Evolutionary conservation across 1,139 yeast genomes (phyloP).

Genomic region (Geotrichum macrosporum): DNA sequence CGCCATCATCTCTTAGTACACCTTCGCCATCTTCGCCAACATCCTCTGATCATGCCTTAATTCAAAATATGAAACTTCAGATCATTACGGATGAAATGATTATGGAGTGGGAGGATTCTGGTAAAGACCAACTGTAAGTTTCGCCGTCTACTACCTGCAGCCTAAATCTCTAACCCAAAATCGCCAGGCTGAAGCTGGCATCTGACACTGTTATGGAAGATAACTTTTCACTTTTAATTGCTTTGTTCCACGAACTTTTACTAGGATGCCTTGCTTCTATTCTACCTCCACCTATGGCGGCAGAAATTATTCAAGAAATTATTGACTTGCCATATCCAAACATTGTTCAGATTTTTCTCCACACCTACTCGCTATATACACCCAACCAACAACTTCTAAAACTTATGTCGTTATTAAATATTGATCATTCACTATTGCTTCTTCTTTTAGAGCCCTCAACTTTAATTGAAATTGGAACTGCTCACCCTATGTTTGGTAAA

Average conservation of each 20-base stretch:
- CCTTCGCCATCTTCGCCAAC: conserved; percentile 1
- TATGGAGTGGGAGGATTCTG: conserved; percentile 25
- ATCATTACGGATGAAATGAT: conserved; percentile 23
- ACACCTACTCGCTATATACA: conserved; percentile 26
- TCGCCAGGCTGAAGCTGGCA: conserved; percentile 16
- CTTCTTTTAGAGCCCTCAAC: conserved; percentile 30
- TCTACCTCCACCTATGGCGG: conserved; percentile 21
- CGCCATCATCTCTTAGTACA: too few relatives aligned
- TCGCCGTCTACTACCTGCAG: neutral
- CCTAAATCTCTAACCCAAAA: neutral
- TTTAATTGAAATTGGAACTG: conserved; percentile 27
- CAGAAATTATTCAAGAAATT: conserved; percentile 13
- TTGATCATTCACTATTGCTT: conserved; percentile 27
- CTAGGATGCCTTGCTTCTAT: conserved; percentile 20
- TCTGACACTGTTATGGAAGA: conserved; percentile 16
- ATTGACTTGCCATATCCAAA: conserved; percentile 8
- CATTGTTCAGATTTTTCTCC: conserved; percentile 25
- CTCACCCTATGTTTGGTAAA: conserved; percentile 38
- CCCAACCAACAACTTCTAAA: conserved; percentile 22
- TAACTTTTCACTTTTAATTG: conserved; percentile 19
- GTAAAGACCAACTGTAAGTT: conserved; percentile 25
- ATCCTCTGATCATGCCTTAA: neutral
- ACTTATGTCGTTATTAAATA: conserved; percentile 24
- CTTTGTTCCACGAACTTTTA: conserved; percentile 28
- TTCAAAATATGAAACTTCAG: conserved; percentile 19